Conservation (phyloP, 208 protist species). For the Spongospora subterranea region DNA sequence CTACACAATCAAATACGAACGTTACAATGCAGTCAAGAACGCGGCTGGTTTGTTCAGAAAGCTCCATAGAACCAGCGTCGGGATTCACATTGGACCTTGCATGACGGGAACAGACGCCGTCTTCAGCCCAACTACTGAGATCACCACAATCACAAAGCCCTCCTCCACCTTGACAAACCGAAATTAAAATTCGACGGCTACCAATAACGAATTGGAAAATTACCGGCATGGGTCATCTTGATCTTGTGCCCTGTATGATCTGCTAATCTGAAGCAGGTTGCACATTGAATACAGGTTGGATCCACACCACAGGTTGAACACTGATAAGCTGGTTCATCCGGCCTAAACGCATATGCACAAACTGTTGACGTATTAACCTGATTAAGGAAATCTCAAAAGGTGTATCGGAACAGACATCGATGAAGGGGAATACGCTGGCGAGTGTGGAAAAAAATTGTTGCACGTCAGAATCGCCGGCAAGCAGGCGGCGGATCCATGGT, state of each 20-base stretch:
- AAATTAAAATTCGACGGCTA: background rate
- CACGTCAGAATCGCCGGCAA: background rate
- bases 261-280: slow-evolving; percentile 10
- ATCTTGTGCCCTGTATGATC: slow-evolving; percentile 46
- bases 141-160: slow-evolving; percentile 54
- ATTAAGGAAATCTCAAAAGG: background rate
- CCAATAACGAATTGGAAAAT: background rate
- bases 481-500: background rate
- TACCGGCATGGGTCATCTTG: slow-evolving; percentile 49
- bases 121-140: slow-evolving; percentile 14
- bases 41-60: background rate
- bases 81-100: background rate
- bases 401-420: background rate
- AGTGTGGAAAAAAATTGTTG: background rate
- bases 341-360: slow-evolving; percentile 49
- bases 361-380: slow-evolving; percentile 10
- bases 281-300: slow-evolving; percentile 56
- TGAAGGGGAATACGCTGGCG: background rate
- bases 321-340: slow-evolving; percentile 47
- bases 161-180: background rate
- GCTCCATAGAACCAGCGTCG: background rate
- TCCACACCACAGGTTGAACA: slow-evolving; percentile 57
- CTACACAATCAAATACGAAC: background rate
- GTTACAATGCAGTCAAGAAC: background rate
- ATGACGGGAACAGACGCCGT: slow-evolving; percentile 35